Evolutionary conservation across 1,139 yeast genomes (phyloP), one percentile per base, ranked within the genome.

Genomic region (Geotrichum candidum): DNA sequence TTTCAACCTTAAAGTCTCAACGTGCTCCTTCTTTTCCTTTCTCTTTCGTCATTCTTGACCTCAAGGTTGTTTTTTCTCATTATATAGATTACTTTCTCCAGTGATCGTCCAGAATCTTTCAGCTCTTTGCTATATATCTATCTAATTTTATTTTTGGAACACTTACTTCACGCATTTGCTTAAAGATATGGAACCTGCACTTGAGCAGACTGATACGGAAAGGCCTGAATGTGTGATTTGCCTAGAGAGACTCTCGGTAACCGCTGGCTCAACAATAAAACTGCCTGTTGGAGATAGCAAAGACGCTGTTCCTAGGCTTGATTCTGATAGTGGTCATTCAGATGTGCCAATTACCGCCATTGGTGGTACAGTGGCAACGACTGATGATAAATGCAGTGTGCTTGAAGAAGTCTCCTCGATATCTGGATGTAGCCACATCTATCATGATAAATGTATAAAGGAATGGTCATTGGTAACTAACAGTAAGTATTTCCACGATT

Each of bases 381-480:
- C 46, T 41, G 46, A 41, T 41, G 46, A 13, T 15, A 41, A 41
- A 15, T 61, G 54, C 33, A 57, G 57, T 25, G 64, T 64, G n/a
- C 59, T 65, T 50, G 57, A 61, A 18, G 66, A 62, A 33, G 63
- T 65, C 23, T 68, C 70, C 50, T 60, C 62, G 6, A 57, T 68
- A 41, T 67, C 70, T 7, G 60, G 62, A 50, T 82, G 85, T 66
- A 69, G 68, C 53, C 84, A 81, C 68, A 68, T 68, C 54, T 82
- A 82, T 68, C 86, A 83, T 68, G 77, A 78, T 50, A 67, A 71
- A 29, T 83, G 87, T 66, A 74, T 83, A 41, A 64, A 71, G 41
- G 77, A 78, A 57, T 83, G 87, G 87, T 73, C 83, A 15, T 69
- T 74, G 53, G 78, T 80, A 53, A 80, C 85, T 48, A 83, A 82